These are phyloP conservation scores for Arbutus unedo DNA, from an alignment of 148 eudicot species.

Conservation along the genomic window DNA sequence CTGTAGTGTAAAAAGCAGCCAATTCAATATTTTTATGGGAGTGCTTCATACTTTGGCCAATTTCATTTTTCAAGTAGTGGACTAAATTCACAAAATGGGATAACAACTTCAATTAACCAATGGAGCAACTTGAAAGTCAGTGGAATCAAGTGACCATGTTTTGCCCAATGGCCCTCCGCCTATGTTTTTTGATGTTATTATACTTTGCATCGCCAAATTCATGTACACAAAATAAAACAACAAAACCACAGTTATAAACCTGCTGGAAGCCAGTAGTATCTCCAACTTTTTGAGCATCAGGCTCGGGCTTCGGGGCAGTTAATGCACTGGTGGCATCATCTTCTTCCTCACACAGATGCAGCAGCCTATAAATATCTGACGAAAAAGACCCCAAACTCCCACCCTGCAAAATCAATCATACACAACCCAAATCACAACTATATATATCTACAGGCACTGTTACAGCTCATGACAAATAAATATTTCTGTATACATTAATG, in stretches of 20 bases:
- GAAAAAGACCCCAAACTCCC: slow-evolving; percentile 78
- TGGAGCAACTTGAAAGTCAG: not conserved
- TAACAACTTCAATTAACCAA: not conserved
- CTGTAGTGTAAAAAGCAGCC: not conserved
- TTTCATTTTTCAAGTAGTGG: no score
- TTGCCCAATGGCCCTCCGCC: not conserved
- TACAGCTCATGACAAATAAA: not conserved
- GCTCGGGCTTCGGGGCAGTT: slow-evolving; percentile 78
- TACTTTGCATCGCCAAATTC: not conserved
- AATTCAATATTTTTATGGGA: not conserved
- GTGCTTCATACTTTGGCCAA: not conserved
- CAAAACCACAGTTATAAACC: slow-evolving; percentile 29
- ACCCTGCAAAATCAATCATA: slow-evolving; percentile 50
- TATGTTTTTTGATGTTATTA: no score
- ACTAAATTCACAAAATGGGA: no score
- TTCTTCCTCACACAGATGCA: slow-evolving; percentile 86
- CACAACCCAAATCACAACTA: slow-evolving; percentile 16
- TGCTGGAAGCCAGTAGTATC: slow-evolving; percentile 40
- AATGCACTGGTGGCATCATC: slow-evolving; percentile 93
- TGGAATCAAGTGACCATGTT: not conserved
- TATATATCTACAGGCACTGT: not conserved
- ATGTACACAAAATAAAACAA: not conserved
- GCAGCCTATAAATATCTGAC: slow-evolving; percentile 68
- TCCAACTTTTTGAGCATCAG: slow-evolving; percentile 53
- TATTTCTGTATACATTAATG: slow-evolving; percentile 25